phyloP scores from a whole-genome alignment of 208 protist genomes.

The Leptomonas seymouri region DNA sequence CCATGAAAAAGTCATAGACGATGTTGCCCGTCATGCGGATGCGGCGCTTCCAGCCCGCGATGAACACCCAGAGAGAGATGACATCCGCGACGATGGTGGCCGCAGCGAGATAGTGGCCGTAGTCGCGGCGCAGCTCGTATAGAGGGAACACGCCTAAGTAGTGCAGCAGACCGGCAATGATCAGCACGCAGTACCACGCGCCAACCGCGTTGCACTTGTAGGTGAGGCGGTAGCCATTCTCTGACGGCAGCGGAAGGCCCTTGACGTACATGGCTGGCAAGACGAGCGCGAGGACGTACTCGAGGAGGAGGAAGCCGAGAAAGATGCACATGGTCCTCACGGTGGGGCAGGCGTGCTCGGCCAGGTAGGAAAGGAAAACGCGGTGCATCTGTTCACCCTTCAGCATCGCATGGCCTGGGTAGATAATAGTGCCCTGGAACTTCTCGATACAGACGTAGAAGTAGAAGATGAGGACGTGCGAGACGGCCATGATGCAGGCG shows the following conservation, averaged over 20 bases:
- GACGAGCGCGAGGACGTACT: constrained; percentile 78
- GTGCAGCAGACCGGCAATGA: constrained; percentile 65
- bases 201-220: constrained; percentile 92
- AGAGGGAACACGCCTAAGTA: constrained; percentile 72
- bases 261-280: constrained; percentile 81
- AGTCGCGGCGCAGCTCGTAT: constrained; percentile 61
- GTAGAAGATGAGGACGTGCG: constrained; percentile 92
- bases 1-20: constrained; percentile 97
- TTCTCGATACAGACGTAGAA: constrained; percentile 80
- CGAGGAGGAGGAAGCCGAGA: constrained; percentile 69
- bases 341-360: constrained; percentile 54
- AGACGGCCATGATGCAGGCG: constrained; percentile 80
- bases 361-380: constrained; percentile 57
- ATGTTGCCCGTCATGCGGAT: constrained; percentile 91
- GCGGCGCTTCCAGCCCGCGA: constrained; percentile 52
- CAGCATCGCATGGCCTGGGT: constrained; percentile 76
- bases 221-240: constrained; percentile 76
- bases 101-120: constrained; percentile 75
- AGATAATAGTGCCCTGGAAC: constrained; percentile 84
- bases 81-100: constrained; percentile 84
- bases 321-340: constrained; percentile 53
- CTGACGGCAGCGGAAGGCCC: constrained; percentile 83
- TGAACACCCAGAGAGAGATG: constrained; percentile 75
- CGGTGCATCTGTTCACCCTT: constrained; percentile 53
- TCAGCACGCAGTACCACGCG: constrained; percentile 86